Evolutionary conservation across 2,329 filamentous ascomycete species (phyloP), one percentile per base, ranked within the genome.

Genomic region (Clarireedia paspali): DNA sequence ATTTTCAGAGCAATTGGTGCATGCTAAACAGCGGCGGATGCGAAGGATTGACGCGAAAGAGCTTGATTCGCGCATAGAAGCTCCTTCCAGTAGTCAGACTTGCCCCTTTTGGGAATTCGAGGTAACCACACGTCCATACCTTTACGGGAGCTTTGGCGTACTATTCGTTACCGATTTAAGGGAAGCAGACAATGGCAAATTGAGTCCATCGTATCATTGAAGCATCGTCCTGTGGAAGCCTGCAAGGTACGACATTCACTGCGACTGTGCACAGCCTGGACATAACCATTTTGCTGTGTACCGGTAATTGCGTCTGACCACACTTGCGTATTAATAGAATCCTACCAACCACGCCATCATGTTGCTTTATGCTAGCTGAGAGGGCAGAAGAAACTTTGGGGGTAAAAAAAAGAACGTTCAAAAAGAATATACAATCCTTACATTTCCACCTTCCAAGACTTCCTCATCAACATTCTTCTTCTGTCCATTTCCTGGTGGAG

Each of bases 401-500:
- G 6, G 2, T 30, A 26, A 27, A 6, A 46, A 17, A 46, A 17
- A n/a, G n/a, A 26, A 42, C 30, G 9, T n/a, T 49, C 27, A 27
- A 54, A 49, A 54, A 54, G 45, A 12, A 27, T n/a, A 3, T 42
- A 44, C 5, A 49, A 54, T 54, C 36, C 52, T 54, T 49, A 30
- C 24, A 49, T 54, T 54, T 42, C 44, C 45, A 47, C 20, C 10
- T 20, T 14, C n/a, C 24, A 54, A 34, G 17, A 42, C 10, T 34
- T 36, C 15, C 12, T 17, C 20, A 20, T 54, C 34, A 15, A 48
- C 9, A 36, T 26, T 47, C 17, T 5, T 42, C 30, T 48, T 30
- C n/a, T 39, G 17, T n/a, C 23, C 23, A 12, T 38, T 14, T 38
- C 24, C 10, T 4, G 15, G 3, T 36, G 5, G 26, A 36, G 20